A percentile compares a stretch with the other conserved stretches of the same genome.
These are phyloP conservation scores for Fusarium abutilonis DNA, from an alignment of 2,329 filamentous ascomycete genomes.

Conservation along the genomic window DNA sequence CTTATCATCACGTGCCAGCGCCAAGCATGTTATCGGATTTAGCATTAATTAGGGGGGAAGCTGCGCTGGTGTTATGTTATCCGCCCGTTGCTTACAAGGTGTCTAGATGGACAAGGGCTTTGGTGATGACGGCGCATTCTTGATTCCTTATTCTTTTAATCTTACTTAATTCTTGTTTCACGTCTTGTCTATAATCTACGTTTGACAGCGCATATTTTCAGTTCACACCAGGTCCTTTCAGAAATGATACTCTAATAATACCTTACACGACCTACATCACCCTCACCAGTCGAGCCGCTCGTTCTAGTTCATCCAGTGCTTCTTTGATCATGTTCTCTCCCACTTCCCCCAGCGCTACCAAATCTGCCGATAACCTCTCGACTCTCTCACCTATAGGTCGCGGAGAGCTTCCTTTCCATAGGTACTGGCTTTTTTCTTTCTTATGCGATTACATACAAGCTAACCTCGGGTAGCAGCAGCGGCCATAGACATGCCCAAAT, in stretches of 20 bases:
- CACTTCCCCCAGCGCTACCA: slow-evolving; percentile 65
- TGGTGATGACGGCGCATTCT: slow-evolving; percentile 40
- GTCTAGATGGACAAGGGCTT: slow-evolving; percentile 3
- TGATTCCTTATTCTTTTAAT: slow-evolving; percentile 26
- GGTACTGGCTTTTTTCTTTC: slow-evolving; percentile 51
- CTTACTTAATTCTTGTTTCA: slow-evolving; percentile 33
- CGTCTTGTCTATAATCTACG: slow-evolving; percentile 16
- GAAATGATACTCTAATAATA: slow-evolving; percentile 62
- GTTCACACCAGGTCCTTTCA: slow-evolving; percentile 37
- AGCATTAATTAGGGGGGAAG: slow-evolving; percentile 19
- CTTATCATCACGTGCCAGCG: slow-evolving; percentile 33
- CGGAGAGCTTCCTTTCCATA: slow-evolving; percentile 68
- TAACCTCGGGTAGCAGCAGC: slow-evolving; percentile 42
- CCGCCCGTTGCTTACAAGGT: slow-evolving; percentile 6
- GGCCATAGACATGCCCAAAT: slow-evolving; percentile 57
- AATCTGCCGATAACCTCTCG: slow-evolving; percentile 72
- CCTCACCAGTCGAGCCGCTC: slow-evolving; percentile 48
- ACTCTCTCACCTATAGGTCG: slow-evolving; percentile 61
- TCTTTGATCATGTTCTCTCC: slow-evolving; percentile 65
- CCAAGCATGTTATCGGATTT: slow-evolving; percentile 21
- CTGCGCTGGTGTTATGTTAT: slow-evolving; percentile 31
- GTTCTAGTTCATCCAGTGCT: slow-evolving; percentile 21
- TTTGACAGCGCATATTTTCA: slow-evolving; percentile 23
- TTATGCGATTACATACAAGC: slow-evolving; percentile 5
- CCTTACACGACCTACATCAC: slow-evolving; percentile 48